Base-by-base conservation (phyloP, 2,329 filamentous ascomycete genomes). In the Drechslerella dactyloides region DNA sequence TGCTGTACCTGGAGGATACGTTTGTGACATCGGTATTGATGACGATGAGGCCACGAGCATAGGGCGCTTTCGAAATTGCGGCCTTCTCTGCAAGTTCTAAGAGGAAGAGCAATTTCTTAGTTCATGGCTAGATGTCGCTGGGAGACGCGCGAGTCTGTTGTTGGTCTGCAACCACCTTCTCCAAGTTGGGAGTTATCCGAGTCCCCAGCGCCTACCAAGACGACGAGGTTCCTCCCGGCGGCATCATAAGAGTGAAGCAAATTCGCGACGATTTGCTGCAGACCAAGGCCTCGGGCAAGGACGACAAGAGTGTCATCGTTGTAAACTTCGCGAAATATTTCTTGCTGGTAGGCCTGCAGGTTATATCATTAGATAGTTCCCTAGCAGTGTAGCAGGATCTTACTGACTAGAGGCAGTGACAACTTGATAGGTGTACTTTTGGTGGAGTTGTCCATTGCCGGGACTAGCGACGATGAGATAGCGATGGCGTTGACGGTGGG, bases 131-230 rank as follows among this genome's bases (percentile, higher is more conserved):
- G 10, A 17, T 42, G 5, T 42, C 13, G 33, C 7, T 15, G 37
- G 37, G 37, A 42, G n/a, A n/a, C n/a, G n/a, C n/a, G n/a, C n/a
- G n/a, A 15, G 37, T 42, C 2, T 42, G 13, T 4, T 8, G 8
- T 33, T 8, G 8, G 27, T 35, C 7, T 59, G 7, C n/a, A 44
- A 62, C 78, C 23, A 82, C 82, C 81, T 82, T 97, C 94, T 75
- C 94, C 94, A 70, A 99, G 92, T 93, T 93, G 97, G 63, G 89
- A 88, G 85, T 97, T 97, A 78, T 99, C 94, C 69, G 90, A 87
- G 35, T 97, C 92, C 70, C 94, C 90, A 37, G 94, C 93, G 8
- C 92, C 93, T 46, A 97, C 87, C 19, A 99, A 82, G 50, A 99
- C 83, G 54, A 99, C 88, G 61, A 99, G 83, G 78, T 96, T 97